Evolutionary conservation across 345 rosid species (phyloP).

Genomic region (Linum usitatissimum): DNA sequence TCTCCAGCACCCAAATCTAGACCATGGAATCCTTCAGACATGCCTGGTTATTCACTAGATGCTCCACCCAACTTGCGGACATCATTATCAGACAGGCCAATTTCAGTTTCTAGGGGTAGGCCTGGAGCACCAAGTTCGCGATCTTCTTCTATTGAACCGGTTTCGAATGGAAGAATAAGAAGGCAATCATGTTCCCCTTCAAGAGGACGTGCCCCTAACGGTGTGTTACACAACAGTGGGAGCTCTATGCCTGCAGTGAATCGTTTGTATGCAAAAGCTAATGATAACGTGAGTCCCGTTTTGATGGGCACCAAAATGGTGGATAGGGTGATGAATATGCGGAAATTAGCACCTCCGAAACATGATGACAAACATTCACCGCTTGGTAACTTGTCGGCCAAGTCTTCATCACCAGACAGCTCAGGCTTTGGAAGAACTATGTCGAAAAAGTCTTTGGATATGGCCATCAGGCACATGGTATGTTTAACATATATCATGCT

Average conservation of each 20-base stretch:
- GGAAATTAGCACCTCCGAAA: constrained; percentile 76
- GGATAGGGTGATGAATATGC: constrained; percentile 90
- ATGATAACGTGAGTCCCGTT: constrained; percentile 78
- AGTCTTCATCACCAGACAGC: constrained; percentile 86
- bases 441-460: constrained; percentile 94
- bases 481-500: constrained; percentile 11
- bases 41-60: constrained; percentile 93
- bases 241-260: constrained; percentile 82
- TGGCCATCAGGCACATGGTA: constrained; percentile 99
- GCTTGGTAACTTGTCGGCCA: constrained; percentile 53
- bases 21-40: constrained; percentile 98
- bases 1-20: constrained; percentile 74
- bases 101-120: constrained; percentile 88
- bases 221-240: constrained; percentile 36
- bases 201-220: constrained; percentile 64
- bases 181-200: constrained; percentile 96
- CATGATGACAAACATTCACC: constrained; percentile 78
- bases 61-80: constrained; percentile 97
- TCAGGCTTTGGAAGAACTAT: constrained; percentile 86
- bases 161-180: constrained; percentile 53
- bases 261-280: constrained; percentile 52
- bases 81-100: constrained; percentile 74
- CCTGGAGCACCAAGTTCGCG: constrained; percentile 88
- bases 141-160: constrained; percentile 77
- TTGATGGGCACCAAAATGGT: constrained; percentile 90